These are phyloP conservation scores for Patellifolia procumbens DNA, from an alignment of 179 eudicot genomes.

Conservation along the genomic window DNA sequence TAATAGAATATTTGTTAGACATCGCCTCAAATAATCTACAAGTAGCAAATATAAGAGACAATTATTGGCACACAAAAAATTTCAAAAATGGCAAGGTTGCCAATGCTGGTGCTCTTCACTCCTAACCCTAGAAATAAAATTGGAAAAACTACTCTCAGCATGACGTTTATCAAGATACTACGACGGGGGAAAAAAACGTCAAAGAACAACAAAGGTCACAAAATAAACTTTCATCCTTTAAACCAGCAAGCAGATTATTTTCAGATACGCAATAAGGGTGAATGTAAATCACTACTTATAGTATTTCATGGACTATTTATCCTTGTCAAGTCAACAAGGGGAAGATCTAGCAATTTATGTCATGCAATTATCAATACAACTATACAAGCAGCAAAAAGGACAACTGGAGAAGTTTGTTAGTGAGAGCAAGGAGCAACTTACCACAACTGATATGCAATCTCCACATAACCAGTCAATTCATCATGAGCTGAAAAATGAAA, in stretches of 20 bases:
- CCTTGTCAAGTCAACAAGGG: background rate
- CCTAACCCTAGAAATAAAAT: background rate
- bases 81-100: background rate
- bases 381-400: background rate
- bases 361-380: constrained; percentile 3
- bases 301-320: background rate
- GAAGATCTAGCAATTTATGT: background rate
- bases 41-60: background rate
- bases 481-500: constrained; percentile 3
- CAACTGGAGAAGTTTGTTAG: background rate
- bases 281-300: no score
- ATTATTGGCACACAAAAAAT: background rate
- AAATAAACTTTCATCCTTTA: background rate
- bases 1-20: no score
- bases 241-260: background rate
- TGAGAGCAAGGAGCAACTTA: constrained; percentile 20
- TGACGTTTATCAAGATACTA: background rate
- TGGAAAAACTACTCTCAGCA: background rate
- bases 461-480: constrained; percentile 4
- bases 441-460: constrained; percentile 12
- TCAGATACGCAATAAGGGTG: background rate
- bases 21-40: background rate
- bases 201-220: no score
- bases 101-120: background rate
- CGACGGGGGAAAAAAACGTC: no score